phyloP scores from a whole-genome alignment of 139 green algal genomes.

The Chlamydomonas sp. region DNA sequence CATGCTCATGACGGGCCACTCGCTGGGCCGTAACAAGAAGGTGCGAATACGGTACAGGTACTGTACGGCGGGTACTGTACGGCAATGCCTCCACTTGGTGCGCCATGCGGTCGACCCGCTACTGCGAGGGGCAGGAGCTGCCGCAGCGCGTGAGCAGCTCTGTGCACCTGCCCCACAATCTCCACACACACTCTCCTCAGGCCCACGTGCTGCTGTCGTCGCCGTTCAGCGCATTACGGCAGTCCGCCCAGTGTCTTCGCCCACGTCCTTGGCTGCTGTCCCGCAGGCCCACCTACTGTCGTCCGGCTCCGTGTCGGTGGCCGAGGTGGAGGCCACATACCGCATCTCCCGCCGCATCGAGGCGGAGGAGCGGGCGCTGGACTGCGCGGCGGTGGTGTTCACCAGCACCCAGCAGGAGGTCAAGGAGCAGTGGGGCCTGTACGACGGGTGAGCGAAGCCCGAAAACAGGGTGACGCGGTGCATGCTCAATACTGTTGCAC shows the following conservation, averaged over 20 bases:
- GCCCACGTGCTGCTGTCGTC: neutral
- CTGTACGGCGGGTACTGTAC: neutral
- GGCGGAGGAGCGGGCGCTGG: conserved; percentile 92
- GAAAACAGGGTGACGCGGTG: too few relatives aligned
- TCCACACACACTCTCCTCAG: neutral
- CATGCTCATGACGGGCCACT: conserved; percentile 95
- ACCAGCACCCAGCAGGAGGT: conserved; percentile 93
- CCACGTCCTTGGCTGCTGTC: neutral
- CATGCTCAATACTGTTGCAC: too few relatives aligned
- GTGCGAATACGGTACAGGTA: neutral
- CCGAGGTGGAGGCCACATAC: conserved; percentile 93
- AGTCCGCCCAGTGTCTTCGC: too few relatives aligned
- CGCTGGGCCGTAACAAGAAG: conserved; percentile 89
- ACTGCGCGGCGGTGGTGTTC: conserved; percentile 87
- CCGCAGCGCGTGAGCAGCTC: too few relatives aligned
- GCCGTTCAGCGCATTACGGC: too few relatives aligned
- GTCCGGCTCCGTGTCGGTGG: conserved; percentile 67
- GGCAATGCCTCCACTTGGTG: neutral
- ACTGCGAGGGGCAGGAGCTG: too few relatives aligned
- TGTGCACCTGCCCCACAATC: neutral
- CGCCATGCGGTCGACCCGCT: neutral
- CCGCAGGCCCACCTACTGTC: conserved; percentile 44
- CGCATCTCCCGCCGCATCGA: conserved; percentile 83
- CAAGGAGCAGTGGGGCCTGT: conserved; percentile 95
- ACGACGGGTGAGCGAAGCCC: conserved; percentile 79